Conservation (phyloP, 2,329 filamentous ascomycete species). For the Macrophomina tecta region DNA sequence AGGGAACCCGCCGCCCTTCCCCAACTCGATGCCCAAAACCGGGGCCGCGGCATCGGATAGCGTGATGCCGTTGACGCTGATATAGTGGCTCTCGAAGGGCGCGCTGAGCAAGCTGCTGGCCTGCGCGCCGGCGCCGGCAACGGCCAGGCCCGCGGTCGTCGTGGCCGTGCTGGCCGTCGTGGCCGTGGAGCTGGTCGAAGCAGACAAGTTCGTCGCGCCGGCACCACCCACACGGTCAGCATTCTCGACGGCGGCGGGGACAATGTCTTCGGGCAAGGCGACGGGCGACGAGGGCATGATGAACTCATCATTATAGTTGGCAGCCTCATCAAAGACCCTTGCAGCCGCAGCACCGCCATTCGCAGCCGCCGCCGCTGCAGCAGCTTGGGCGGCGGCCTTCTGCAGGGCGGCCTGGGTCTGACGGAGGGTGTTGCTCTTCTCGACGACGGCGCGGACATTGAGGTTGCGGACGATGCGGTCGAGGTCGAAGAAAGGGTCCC, state of each 20-base stretch:
- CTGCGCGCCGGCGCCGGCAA: background rate
- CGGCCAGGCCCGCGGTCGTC: background rate
- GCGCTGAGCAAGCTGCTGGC: background rate
- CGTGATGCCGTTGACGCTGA: constrained; percentile 38
- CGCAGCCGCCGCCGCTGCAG: constrained; percentile 42
- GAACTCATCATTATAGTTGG: constrained; percentile 29
- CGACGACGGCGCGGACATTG: constrained; percentile 21
- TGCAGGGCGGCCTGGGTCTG: constrained; percentile 29
- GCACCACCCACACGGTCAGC: background rate
- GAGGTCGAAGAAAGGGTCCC: constrained; percentile 22
- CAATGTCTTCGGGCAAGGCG: background rate
- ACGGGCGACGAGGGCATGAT: constrained; percentile 24
- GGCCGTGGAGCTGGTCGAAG: constrained; percentile 3
- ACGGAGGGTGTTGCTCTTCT: constrained; percentile 10
- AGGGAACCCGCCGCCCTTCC: constrained; percentile 32
- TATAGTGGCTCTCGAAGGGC: constrained; percentile 23
- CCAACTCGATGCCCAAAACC: constrained; percentile 42
- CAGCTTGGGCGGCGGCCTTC: constrained; percentile 30
- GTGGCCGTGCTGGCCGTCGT: background rate
- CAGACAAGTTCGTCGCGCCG: background rate
- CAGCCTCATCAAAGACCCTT: constrained; percentile 17
- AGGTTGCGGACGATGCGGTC: constrained; percentile 21
- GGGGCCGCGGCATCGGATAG: constrained; percentile 43
- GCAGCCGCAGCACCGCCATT: constrained; percentile 28
- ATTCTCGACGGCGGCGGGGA: constrained; percentile 12